Base-by-base conservation (phyloP, 371 early-diverging fungal species). In the Capniomyces stellatus region DNA sequence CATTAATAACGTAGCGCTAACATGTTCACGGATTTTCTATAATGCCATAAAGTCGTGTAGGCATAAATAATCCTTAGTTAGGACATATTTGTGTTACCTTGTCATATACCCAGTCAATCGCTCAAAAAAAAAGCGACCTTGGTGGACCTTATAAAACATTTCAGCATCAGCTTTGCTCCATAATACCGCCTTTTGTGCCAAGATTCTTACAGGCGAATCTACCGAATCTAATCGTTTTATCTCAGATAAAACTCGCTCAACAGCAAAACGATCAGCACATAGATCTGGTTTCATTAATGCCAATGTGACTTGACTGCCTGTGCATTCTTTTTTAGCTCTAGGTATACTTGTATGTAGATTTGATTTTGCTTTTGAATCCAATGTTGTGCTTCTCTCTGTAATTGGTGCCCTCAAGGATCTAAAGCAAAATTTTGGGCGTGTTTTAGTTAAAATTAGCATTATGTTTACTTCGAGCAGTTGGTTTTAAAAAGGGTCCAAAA, bases 261-360 rank as follows among this genome's bases (percentile, higher is more conserved):
- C 56, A 28, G 62, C 54, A 21, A 23, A 21, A 6, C 75, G 70
- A 62, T 83, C 74, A 6, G 82, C 79, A 51, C 76, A 76, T 43
- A 86, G 67, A 60, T 86, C 87, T 8, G 87, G 87, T 57, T 85
- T 85, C 44, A 85, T 61, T 42, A 85, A 58, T 2, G 84, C 86
- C 49, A 85, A 66, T 1, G 86, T 85, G 8, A 78, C 54, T 41
- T 79, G 74, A 35, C 35, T 15, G 15, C 15, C 15, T 15, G 35
- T 6, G 35, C 35, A 10, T 35, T 35, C 15, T 35, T 15, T 15
- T 35, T 6, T 6, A 35, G 35, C 15, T 15, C n/a, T n/a, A n/a
- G n/a, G n/a, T n/a, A n/a, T n/a, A n/a, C n/a, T n/a, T n/a, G n/a
- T n/a, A n/a, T n/a, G n/a, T n/a, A n/a, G n/a, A n/a, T n/a, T n/a